Conservation (phyloP, 2,329 filamentous ascomycete genomes). For the Mycosphaerella arachidis region DNA sequence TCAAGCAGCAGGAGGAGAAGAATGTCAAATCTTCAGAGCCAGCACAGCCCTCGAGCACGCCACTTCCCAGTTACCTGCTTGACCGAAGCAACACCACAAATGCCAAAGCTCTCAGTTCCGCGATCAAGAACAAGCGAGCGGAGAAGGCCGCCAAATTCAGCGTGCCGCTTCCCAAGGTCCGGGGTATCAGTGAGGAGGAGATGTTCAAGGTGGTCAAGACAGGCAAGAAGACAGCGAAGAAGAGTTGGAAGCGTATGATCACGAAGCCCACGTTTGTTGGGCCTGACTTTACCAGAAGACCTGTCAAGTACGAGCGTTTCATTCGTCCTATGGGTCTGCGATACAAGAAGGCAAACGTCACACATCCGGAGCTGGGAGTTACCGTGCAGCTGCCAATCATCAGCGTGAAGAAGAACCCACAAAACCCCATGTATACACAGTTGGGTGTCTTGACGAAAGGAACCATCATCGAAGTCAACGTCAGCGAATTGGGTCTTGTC, state of each 20-base stretch:
- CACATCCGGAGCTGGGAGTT: conserved; percentile 73
- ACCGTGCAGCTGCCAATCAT: conserved; percentile 72
- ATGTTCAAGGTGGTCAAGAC: conserved; percentile 98
- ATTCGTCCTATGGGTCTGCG: conserved; percentile 68
- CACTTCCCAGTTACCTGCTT: conserved; percentile 87
- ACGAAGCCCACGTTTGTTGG: conserved; percentile 83
- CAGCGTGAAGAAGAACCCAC: conserved; percentile 75
- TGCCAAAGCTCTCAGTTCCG: conserved; percentile 70
- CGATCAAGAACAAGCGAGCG: conserved; percentile 91
- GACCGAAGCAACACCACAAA: conserved; percentile 69
- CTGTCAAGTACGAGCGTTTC: conserved; percentile 58
- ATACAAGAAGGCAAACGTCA: conserved; percentile 69
- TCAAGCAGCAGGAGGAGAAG: conserved; percentile 92
- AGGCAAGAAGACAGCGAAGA: conserved; percentile 89
- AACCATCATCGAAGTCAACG: conserved; percentile 85
- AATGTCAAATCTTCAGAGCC: conserved; percentile 83
- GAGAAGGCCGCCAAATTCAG: conserved; percentile 93
- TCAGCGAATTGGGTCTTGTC: conserved; percentile 83
- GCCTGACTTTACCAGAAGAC: conserved; percentile 79
- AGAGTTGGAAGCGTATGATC: conserved; percentile 68
- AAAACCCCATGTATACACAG: conserved; percentile 87
- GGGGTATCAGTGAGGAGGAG: conserved; percentile 90
- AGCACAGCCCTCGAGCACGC: conserved; percentile 72
- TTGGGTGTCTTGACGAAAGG: conserved; percentile 85
- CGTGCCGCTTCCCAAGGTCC: conserved; percentile 89